A percentile compares a stretch with the other conserved stretches of the same genome.
phyloP scores from a whole-genome alignment of 2,329 filamentous ascomycete species.

The Fusarium chuoi region DNA sequence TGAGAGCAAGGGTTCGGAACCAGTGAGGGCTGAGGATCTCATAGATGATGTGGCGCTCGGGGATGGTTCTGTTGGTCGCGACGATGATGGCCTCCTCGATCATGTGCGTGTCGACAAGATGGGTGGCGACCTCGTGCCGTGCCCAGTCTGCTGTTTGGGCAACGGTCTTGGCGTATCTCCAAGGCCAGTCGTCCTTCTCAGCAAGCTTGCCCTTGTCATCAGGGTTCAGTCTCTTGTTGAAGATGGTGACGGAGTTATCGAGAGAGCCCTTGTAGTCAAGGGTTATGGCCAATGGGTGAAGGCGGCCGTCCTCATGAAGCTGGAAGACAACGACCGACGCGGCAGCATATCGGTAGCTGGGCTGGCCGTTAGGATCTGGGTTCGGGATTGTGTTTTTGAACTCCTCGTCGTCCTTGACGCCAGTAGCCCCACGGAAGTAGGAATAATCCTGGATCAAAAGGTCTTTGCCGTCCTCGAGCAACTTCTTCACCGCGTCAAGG shows the following conservation, averaged over 20 bases:
- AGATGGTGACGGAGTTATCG: constrained; percentile 21
- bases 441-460: constrained; percentile 33
- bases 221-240: constrained; percentile 19
- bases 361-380: neutral
- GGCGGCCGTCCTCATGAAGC: constrained; percentile 19
- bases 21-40: constrained; percentile 27
- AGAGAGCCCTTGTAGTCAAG: constrained; percentile 25
- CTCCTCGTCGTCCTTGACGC: constrained; percentile 2
- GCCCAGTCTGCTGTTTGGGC: constrained; percentile 33
- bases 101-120: constrained; percentile 33
- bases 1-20: constrained; percentile 29
- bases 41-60: constrained; percentile 21
- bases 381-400: constrained; percentile 5
- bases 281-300: constrained; percentile 29
- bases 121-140: constrained; percentile 25
- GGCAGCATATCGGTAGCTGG: constrained; percentile 9
- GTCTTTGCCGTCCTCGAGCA: constrained; percentile 12
- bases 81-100: constrained; percentile 34
- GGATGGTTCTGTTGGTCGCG: constrained; percentile 24
- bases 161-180: constrained; percentile 34
- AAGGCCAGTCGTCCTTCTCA: constrained; percentile 32
- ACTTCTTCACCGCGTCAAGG: constrained; percentile 6
- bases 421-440: constrained; percentile 24
- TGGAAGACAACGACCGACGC: constrained; percentile 28
- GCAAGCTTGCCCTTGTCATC: constrained; percentile 6